Base-by-base conservation (phyloP, 352 stramenopile species). In the Globisporangium parvum region DNA sequence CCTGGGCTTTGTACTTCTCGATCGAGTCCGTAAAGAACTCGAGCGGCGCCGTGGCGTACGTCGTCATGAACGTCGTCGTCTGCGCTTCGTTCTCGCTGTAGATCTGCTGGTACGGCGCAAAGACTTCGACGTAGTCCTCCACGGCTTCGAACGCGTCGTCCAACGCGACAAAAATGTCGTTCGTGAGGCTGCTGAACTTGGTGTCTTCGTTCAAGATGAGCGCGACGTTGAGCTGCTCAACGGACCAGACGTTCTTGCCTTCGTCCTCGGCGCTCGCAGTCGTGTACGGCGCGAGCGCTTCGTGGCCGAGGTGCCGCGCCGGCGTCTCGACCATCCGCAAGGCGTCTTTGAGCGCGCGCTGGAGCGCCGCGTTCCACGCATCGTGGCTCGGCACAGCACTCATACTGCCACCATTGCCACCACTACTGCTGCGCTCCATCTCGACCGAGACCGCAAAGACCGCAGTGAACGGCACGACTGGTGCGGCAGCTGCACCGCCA, bases 91-190 rank as follows among this genome's bases (percentile, higher is more conserved):
- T 98, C 39, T 93, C 77, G 0, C 70, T 65, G 60, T 82, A 97
- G 26, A 85, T 93, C 31, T 95, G 75, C 51, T 88, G 73, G 55
- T 86, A 98, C 15, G 92, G 91, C 0, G 81, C 47, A 53, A 98
- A 98, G 0, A 96, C 71, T 35, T 91, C 73, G 56, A 93, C 74
- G 62, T 97, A 98, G 18, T 95, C 81, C 21, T 91, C 79, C 0
- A 96, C 77, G 2, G 77, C 63, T 35, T 92, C 80, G 50, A 93
- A 91, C 0, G 79, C 80, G 60, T 92, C 81, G 46, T 92, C 84
- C 1, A 96, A 59, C 1, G 82, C 71, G 2, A 88, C 71, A 40
- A 94, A 93, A 37, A 96, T 93, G 50, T 93, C 85, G 46, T 90
- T 90, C 1, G 84, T 91, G 18, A 93, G 75, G 42, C 76, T 70